Base-by-base conservation (phyloP, 2,329 filamentous ascomycete genomes). In the Fusarium proliferatum region DNA sequence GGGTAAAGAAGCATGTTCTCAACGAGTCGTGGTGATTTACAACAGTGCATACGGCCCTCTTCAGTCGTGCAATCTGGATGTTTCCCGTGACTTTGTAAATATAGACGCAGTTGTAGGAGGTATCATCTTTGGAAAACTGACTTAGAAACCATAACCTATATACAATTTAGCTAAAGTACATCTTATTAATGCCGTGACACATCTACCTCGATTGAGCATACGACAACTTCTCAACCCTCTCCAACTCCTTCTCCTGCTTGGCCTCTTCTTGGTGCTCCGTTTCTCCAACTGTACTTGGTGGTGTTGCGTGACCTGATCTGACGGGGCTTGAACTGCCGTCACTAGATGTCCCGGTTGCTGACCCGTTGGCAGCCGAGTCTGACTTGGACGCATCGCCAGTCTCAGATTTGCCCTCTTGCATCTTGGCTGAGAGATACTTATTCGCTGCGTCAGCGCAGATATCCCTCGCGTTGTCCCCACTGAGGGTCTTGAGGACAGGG, bases 71-170 rank as follows among this genome's bases (percentile, higher is more conserved):
- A 26, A 56, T 26, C 6, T 61, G 59, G 21, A 61, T 56, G 23
- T 23, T 61, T 13, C 59, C 49, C 3, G 23, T 33, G 2, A 21
- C 39, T 2, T 28, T 19, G 2, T 61, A 61, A 2, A 39, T 33
- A 9, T 56, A 61, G 43, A 56, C 59, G 17, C 59, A 56, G 38
- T 61, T 61, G 19, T 61, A 61, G 0, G 59, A 61, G 2, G 59
- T 56, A 3, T 23, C n/a, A 19, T 61, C 49, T 56, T 61, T 45
- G 11, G 59, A 61, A 16, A 61, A 56, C 5, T 61, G 49, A 28
- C 59, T 56, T 61, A 61, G 6, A 17, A 61, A 56, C 59, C 59
- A 61, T 56, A 61, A 26, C 36, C 59, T 61, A 56, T 61, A 45
- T 39, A 61, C 23, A 38, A 41, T 53, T 61, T 61, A 61, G 59